Percentiles rank a stretch among this genome's conserved stretches.
phyloP scores from a whole-genome alignment of 2,329 filamentous ascomycete genomes.

The Pseudogymnoascus sp. region DNA sequence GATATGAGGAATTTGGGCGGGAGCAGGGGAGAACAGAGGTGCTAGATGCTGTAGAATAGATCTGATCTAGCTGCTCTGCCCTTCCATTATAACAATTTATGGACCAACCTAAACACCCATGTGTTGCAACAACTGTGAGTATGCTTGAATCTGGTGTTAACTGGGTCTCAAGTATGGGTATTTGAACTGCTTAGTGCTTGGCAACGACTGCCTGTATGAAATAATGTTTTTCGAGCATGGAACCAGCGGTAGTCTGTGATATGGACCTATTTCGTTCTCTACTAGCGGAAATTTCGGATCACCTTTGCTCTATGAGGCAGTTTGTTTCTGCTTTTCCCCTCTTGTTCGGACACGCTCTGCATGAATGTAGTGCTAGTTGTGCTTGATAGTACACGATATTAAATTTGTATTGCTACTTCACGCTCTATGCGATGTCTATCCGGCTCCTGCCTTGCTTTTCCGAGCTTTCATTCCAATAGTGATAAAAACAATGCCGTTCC shows the following conservation, averaged over 20 bases:
- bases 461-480: conserved; percentile 29
- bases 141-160: neutral
- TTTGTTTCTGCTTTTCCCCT: no score
- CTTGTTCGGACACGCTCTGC: neutral
- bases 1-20: neutral
- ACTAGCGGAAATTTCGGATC: no score
- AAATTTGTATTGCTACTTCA: neutral
- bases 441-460: conserved; percentile 5
- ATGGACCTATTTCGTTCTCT: no score
- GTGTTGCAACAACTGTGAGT: neutral
- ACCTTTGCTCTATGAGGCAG: no score
- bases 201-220: no score
- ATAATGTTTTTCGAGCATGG: no score
- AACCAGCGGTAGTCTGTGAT: no score
- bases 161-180: no score
- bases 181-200: no score
- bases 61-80: neutral
- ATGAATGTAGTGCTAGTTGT: neutral
- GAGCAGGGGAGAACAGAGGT: neutral
- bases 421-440: neutral
- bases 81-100: neutral
- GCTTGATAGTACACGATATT: neutral
- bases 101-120: neutral
- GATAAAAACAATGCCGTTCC: conserved; percentile 52
- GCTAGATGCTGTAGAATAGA: neutral